Evolutionary conservation across 306 rosid species (phyloP), one percentile per base, ranked within the genome.

Genomic region (Begonia fuchsioides): DNA sequence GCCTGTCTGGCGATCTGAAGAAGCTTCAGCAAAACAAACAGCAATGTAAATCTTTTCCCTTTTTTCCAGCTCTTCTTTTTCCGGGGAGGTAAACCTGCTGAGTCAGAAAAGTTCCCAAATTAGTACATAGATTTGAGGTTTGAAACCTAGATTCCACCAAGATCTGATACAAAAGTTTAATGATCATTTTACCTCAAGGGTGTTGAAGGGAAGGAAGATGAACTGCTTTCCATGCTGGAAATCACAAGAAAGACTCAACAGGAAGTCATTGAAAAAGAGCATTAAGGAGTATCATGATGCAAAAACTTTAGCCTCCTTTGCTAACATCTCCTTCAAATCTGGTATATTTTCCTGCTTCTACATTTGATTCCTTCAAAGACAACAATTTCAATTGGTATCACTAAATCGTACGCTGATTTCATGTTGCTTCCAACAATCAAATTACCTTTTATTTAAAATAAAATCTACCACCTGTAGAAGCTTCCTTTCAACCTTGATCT

Each of bases 181-280:
- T 13, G 50, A 12, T 59, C 47, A 72, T 45, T 63, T 7, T 12
- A 49, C 38, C 68, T 58, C 60, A 43, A 64, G 66, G 41, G 39
- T 38, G 14, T 26, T 50, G 54, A 11, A 11, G 9, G n/a, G n/a
- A 47, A 47, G 48, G 65, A 83, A 57, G 61, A 90, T 90, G 95
- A 74, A 63, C 38, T 90, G 90, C 76, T 81, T 84, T 61, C 43
- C 72, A 13, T 90, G 86, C 61, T 81, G 90, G 35, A 54, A 60
- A 63, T 79, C 90, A 6, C 65, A 76, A 47, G 69, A 70, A 46
- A 71, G 57, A 59, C 19, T 14, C 58, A 60, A 45, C 17, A 65
- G 76, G 56, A 71, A 26, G 58, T 59, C 93, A 8, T 62, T 72
- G 55, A 69, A 62, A 68, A 78, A 73, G 64, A 64, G 73, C 75